Percentiles rank a stretch among this genome's conserved stretches.
phyloP scores from a whole-genome alignment of 202 grass and related monocot species.

The Carex sylvatica region DNA sequence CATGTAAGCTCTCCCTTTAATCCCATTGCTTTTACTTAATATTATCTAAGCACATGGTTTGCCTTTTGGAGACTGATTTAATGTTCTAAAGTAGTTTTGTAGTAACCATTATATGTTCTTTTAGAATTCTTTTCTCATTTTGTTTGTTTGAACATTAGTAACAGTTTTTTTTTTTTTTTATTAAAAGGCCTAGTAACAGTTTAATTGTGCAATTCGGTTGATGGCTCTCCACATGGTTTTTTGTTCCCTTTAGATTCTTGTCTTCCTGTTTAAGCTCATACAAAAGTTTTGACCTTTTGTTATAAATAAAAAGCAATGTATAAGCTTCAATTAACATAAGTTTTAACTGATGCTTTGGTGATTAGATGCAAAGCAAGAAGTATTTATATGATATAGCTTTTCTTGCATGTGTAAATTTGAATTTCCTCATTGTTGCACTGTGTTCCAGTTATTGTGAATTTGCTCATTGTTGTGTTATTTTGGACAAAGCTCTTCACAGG shows the following conservation, averaged over 20 bases:
- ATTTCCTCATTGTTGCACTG: neutral
- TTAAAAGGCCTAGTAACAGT: neutral
- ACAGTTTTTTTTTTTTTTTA: neutral
- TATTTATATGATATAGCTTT: neutral
- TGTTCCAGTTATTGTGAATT: neutral
- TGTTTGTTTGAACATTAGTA: conserved; percentile 15
- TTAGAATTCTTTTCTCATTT: conserved; percentile 19
- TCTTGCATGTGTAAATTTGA: neutral
- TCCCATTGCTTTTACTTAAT: conserved; percentile 12
- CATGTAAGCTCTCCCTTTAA: conserved; percentile 61
- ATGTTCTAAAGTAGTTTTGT: conserved; percentile 23
- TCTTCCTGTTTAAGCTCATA: conserved; percentile 16
- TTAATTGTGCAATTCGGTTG: neutral
- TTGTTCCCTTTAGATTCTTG: conserved; percentile 29
- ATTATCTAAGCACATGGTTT: conserved; percentile 37
- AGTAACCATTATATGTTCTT: neutral
- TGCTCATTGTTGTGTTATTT: neutral
- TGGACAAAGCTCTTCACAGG: neutral
- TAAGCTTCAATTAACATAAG: neutral
- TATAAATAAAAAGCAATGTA: conserved; percentile 8
- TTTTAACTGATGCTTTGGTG: neutral
- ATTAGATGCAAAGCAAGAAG: neutral
- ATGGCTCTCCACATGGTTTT: conserved; percentile 21
- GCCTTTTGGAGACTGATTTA: conserved; percentile 2
- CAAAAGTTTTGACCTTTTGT: neutral